Conservation (phyloP, 257 asterid genomes). For the Ophiorrhiza pumila region DNA sequence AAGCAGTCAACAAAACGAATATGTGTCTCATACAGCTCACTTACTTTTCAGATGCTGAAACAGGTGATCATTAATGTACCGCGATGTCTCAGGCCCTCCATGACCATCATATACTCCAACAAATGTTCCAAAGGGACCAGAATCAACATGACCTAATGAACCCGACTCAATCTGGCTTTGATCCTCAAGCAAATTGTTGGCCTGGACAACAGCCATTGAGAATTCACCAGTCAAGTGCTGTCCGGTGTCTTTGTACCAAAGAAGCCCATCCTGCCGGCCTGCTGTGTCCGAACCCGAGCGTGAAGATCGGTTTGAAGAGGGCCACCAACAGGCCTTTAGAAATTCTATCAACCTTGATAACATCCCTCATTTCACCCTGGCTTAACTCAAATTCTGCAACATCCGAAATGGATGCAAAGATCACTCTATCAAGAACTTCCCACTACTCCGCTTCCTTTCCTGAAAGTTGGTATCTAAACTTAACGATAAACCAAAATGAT, state of each 20-base stretch:
- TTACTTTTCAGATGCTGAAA: slow-evolving; percentile 46
- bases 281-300: slow-evolving; percentile 39
- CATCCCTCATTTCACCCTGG: slow-evolving; percentile 63
- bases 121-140: slow-evolving; percentile 51
- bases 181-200: slow-evolving; percentile 53
- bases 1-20: not conserved
- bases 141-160: slow-evolving; percentile 40
- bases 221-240: slow-evolving; percentile 48
- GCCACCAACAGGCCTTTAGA: slow-evolving; percentile 46
- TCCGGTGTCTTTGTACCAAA: slow-evolving; percentile 47
- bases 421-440: slow-evolving; percentile 2
- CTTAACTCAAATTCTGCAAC: slow-evolving; percentile 37
- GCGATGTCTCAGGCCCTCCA: slow-evolving; percentile 59
- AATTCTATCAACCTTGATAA: slow-evolving; percentile 50
- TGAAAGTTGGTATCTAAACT: slow-evolving; percentile 7
- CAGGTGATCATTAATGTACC: slow-evolving; percentile 38
- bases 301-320: slow-evolving; percentile 26
- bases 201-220: slow-evolving; percentile 56
- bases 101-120: slow-evolving; percentile 55
- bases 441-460: slow-evolving; percentile 16
- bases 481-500: slow-evolving; percentile 2
- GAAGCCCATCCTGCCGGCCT: slow-evolving; percentile 51
- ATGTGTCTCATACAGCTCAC: slow-evolving; percentile 2
- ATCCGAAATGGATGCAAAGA: slow-evolving; percentile 50
- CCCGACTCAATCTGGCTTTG: slow-evolving; percentile 58